These are phyloP conservation scores for Oxyria digyna DNA, from an alignment of 148 eudicot genomes.

Conservation along the genomic window DNA sequence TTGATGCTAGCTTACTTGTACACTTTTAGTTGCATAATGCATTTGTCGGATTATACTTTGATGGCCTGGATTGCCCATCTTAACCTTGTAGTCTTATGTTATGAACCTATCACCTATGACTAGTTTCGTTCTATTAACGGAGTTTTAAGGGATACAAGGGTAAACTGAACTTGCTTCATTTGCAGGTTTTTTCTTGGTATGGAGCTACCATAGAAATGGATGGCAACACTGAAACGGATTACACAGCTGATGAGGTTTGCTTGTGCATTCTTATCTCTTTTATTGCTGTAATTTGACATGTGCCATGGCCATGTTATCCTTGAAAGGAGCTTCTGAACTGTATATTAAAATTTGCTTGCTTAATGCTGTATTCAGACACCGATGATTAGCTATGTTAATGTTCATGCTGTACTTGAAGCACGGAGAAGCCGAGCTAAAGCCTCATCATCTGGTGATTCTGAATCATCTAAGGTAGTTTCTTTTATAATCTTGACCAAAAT, in stretches of 20 bases:
- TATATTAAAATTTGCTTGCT: background rate
- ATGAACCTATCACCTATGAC: background rate
- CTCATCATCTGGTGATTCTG: constrained; percentile 52
- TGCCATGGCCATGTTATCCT: background rate
- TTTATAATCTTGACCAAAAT: background rate
- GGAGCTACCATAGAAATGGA: constrained; percentile 96
- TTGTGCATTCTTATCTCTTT: constrained; percentile 8
- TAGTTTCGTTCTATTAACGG: background rate
- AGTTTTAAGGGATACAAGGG: background rate
- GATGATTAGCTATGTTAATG: constrained; percentile 90
- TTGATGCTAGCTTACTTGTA: background rate
- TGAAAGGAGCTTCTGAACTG: background rate
- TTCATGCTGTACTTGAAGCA: constrained; percentile 88
- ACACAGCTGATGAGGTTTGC: constrained; percentile 89
- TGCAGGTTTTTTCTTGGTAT: constrained; percentile 89
- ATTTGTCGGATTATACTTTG: no score
- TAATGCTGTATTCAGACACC: constrained; percentile 51
- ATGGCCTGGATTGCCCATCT: background rate
- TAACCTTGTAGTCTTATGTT: background rate
- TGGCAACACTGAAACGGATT: constrained; percentile 77
- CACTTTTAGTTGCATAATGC: background rate
- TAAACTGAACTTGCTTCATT: background rate
- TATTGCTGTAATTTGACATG: background rate
- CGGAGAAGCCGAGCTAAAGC: constrained; percentile 82
- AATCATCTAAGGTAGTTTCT: constrained; percentile 48